A percentile compares a stretch with the other conserved stretches of the same genome.
phyloP scores from a whole-genome alignment of 345 rosid genomes.

The Laguncularia racemosa region DNA sequence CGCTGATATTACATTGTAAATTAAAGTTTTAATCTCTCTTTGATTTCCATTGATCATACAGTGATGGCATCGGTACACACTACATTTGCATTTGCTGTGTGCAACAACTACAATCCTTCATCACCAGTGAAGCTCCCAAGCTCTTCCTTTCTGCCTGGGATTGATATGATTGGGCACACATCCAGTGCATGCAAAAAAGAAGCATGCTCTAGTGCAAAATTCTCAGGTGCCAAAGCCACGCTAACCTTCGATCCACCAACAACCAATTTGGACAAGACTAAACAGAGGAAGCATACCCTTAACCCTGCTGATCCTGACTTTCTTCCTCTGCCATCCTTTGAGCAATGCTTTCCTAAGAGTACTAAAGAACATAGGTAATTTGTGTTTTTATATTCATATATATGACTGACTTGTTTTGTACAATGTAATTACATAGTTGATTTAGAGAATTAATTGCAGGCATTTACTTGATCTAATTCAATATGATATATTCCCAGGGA shows the following conservation, averaged over 20 bases:
- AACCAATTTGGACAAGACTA: constrained; percentile 37
- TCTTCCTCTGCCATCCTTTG: constrained; percentile 77
- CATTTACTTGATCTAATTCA: not conserved
- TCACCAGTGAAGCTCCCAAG: constrained; percentile 38
- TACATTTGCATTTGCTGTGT: constrained; percentile 35
- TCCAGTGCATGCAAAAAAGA: constrained; percentile 40
- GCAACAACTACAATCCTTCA: constrained; percentile 49
- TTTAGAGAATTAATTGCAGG: no score
- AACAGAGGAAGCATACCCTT: constrained; percentile 59
- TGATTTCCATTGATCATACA: not conserved
- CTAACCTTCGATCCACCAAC: constrained; percentile 74
- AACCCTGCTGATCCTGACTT: constrained; percentile 96
- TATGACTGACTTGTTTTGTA: not conserved
- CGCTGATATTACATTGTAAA: not conserved
- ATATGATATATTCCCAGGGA: constrained; percentile 43
- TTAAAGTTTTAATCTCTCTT: not conserved
- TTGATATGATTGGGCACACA: constrained; percentile 41
- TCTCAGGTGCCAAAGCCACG: constrained; percentile 42
- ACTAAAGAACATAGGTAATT: constrained; percentile 61
- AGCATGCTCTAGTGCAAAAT: constrained; percentile 7
- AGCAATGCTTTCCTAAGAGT: constrained; percentile 90
- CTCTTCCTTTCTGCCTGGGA: constrained; percentile 49
- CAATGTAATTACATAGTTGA: no score
- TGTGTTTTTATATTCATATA: not conserved
- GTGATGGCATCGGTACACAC: constrained; percentile 73